Conservation (phyloP, 805 yeast species). For the Yamadazyma endophytica region DNA sequence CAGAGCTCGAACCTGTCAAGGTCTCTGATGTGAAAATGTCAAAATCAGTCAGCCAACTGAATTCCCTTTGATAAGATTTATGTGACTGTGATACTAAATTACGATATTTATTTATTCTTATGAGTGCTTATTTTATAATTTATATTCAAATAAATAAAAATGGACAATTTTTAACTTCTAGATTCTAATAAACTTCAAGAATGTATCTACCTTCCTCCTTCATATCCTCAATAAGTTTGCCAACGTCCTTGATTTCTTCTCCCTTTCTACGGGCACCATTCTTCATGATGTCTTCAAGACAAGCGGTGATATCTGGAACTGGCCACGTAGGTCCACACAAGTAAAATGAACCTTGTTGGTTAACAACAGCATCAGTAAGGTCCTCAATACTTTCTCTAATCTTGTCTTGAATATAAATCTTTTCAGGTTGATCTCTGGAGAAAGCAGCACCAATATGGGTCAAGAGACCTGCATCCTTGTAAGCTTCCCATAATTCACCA, state of each 20-base stretch:
- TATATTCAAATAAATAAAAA: background rate
- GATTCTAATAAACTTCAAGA: conserved; percentile 79
- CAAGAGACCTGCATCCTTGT: conserved; percentile 83
- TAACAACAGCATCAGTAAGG: conserved; percentile 74
- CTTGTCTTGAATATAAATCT: conserved; percentile 92
- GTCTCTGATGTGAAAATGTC: background rate
- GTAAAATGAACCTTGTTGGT: conserved; percentile 83
- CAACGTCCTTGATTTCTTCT: conserved; percentile 58
- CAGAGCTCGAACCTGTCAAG: background rate
- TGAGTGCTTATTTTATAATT: too few species aligned
- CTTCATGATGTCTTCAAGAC: conserved; percentile 73
- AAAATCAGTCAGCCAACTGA: too few species aligned
- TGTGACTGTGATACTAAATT: too few species aligned
- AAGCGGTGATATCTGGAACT: conserved; percentile 91
- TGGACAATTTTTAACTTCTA: background rate
- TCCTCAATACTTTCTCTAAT: conserved; percentile 72
- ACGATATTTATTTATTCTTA: too few species aligned
- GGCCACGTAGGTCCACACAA: conserved; percentile 99
- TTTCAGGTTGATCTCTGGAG: conserved; percentile 94
- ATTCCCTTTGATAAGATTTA: too few species aligned
- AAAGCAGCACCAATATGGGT: conserved; percentile 97
- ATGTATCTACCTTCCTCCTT: conserved; percentile 91
- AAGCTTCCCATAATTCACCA: conserved; percentile 97
- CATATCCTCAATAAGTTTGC: conserved; percentile 83
- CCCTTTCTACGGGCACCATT: conserved; percentile 70